Percentiles rank a stretch among this genome's conserved stretches.
These are phyloP conservation scores for Salix dunnii DNA, from an alignment of 345 rosid species.

Conservation along the genomic window DNA sequence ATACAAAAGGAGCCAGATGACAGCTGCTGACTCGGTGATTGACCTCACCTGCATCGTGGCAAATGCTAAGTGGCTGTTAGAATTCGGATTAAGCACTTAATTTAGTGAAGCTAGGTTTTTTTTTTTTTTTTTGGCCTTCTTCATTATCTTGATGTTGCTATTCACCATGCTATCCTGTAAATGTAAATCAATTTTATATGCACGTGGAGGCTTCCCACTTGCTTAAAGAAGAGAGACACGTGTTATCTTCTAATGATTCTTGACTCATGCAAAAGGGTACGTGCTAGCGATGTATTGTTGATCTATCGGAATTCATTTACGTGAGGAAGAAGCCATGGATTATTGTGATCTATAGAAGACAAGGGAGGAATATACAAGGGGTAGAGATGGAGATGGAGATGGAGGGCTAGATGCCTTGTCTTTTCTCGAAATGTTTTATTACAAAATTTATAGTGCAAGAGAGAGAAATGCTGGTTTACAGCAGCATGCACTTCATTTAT, in stretches of 20 bases:
- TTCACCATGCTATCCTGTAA: conserved; percentile 26
- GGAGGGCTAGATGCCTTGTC: neutral
- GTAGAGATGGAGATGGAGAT: too few relatives aligned
- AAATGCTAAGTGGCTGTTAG: conserved; percentile 5
- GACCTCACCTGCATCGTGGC: neutral
- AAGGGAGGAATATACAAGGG: neutral
- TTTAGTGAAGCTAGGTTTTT: conserved; percentile 38
- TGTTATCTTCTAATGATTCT: conserved; percentile 14
- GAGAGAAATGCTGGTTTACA: neutral
- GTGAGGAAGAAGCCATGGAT: neutral
- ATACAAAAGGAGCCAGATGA: neutral
- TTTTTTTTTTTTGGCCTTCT: neutral
- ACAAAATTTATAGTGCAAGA: neutral
- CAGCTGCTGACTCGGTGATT: neutral
- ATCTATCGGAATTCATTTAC: neutral
- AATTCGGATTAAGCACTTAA: conserved; percentile 1
- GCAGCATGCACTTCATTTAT: neutral
- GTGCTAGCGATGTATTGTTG: neutral
- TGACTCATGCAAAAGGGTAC: conserved; percentile 5
- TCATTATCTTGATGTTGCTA: neutral
- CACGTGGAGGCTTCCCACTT: conserved; percentile 17
- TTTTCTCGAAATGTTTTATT: neutral
- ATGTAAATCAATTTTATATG: conserved; percentile 34
- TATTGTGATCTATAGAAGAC: neutral
- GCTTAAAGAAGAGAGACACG: too few relatives aligned